Base-by-base conservation (phyloP, 2,329 filamentous ascomycete genomes). In the Penicillium sp. region DNA sequence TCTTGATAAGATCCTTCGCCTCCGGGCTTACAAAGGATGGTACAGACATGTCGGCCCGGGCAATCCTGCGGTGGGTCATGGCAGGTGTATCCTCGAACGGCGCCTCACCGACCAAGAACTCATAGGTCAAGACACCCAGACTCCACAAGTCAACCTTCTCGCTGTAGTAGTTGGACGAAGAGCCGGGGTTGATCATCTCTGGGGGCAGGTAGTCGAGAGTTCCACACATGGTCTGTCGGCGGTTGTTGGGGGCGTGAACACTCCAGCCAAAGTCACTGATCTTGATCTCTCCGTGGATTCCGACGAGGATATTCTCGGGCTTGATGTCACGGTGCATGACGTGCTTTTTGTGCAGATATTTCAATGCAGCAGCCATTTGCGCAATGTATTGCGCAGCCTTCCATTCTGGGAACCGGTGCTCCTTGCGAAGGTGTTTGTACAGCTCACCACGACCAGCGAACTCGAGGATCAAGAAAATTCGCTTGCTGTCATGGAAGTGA, bases 251-350 rank as follows among this genome's bases (percentile, higher is more conserved):
- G 5, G 94, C 94, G 75, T 99, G 94, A 4, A 97, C 94, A 71
- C 90, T 95, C 94, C 94, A 99, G 47, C 94, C 93, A 69, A 97
- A 99, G 75, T 99, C 94, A 4, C 91, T 95, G 69, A 99, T 92
- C 77, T 99, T 99, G 78, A 99, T 92, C 80, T 99, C 94, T 62
- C 92, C 94, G 71, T 97, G 93, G 56, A 97, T 92, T 13, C 93
- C 93, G 29, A 97, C 88, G 21, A 97, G 83, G 61, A 97, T 97
- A 69, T 97, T 97, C 77, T 97, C 92, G 2, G 92, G 92, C 80
- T 97, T 97, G 78, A 97, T 97, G 67, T 97, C 92, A 55, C 92
- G 85, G 76, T 97, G 93, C 79, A 97, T 97, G 64, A 97, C 90
- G 73, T 97, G 92, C 79, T 97, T 97, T 73, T 91, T 91, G 79